Conservation (phyloP, 306 rosid genomes). For the Leucaena leucocephala region DNA sequence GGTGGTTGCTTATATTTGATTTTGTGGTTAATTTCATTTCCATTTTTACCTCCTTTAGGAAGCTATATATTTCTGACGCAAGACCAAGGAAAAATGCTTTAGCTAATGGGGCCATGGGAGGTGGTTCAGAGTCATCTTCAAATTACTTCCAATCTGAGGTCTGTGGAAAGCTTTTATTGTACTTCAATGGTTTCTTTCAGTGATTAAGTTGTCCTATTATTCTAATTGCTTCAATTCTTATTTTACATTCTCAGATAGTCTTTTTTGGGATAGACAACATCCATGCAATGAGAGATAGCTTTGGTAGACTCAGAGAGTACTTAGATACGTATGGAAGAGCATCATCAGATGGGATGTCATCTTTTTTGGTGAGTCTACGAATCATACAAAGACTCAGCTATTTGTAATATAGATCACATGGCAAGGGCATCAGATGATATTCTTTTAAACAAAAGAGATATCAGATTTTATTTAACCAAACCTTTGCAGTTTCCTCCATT, state of each 20-base stretch:
- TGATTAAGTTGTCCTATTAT: conserved; percentile 24
- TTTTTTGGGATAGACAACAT: conserved; percentile 98
- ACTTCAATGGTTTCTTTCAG: conserved; percentile 26
- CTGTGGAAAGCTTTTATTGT: conserved; percentile 35
- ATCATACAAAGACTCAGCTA: conserved; percentile 27
- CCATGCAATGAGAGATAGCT: conserved; percentile 97
- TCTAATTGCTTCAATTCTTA: conserved; percentile 8
- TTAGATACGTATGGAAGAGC: conserved; percentile 81
- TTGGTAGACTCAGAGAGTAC: conserved; percentile 88
- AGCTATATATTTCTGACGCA: conserved; percentile 94
- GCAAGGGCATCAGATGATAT: background rate
- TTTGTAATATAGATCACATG: background rate
- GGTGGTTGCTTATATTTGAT: background rate
- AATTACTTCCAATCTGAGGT: conserved; percentile 95
- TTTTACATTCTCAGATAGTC: conserved; percentile 60
- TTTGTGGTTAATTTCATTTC: background rate
- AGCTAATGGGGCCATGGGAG: conserved; percentile 99
- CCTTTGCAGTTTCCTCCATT: background rate
- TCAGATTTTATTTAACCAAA: background rate
- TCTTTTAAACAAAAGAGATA: background rate
- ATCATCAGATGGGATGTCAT: conserved; percentile 97
- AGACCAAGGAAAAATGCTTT: conserved; percentile 96
- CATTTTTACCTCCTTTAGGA: conserved; percentile 49
- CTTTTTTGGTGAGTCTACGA: conserved; percentile 79
- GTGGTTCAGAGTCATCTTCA: conserved; percentile 97